A percentile compares a stretch with the other conserved stretches of the same genome.
phyloP scores from a whole-genome alignment of 176 grass and related monocot genomes.

The Carex cristatella region DNA sequence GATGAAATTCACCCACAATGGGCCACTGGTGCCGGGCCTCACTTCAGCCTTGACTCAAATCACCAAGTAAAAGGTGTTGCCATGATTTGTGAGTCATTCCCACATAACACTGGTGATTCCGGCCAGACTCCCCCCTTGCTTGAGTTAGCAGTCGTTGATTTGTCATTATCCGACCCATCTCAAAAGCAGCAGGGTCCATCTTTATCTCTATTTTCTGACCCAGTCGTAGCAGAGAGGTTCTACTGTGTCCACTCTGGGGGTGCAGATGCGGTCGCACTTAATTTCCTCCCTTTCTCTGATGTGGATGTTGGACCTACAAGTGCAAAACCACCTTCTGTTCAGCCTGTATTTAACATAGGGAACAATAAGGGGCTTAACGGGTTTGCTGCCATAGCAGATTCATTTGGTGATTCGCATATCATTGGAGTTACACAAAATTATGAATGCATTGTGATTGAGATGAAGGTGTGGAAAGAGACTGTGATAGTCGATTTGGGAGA shows the following conservation, averaged over 20 bases:
- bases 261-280: constrained; percentile 62
- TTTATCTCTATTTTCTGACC: constrained; percentile 71
- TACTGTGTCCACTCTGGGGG: constrained; percentile 95
- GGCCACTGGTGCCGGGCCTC: constrained; percentile 46
- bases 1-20: constrained; percentile 94
- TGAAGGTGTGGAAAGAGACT: constrained; percentile 85
- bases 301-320: constrained; percentile 33
- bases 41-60: constrained; percentile 48
- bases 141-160: constrained; percentile 73
- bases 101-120: constrained; percentile 40
- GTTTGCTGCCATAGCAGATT: constrained; percentile 66
- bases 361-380: constrained; percentile 43
- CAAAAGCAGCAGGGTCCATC: constrained; percentile 34
- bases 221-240: constrained; percentile 74
- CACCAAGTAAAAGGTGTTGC: constrained; percentile 65
- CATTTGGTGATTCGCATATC: constrained; percentile 71
- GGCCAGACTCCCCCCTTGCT: constrained; percentile 67
- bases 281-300: constrained; percentile 79
- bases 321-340: constrained; percentile 64
- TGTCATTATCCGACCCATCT: constrained; percentile 31
- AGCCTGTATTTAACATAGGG: constrained; percentile 62
- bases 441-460: constrained; percentile 80
- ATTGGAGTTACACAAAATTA: constrained; percentile 58
- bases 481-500: constrained; percentile 37
- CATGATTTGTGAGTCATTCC: constrained; percentile 77